phyloP scores from a whole-genome alignment of 805 yeast genomes.

The Blastobotrys chiropterorum region DNA sequence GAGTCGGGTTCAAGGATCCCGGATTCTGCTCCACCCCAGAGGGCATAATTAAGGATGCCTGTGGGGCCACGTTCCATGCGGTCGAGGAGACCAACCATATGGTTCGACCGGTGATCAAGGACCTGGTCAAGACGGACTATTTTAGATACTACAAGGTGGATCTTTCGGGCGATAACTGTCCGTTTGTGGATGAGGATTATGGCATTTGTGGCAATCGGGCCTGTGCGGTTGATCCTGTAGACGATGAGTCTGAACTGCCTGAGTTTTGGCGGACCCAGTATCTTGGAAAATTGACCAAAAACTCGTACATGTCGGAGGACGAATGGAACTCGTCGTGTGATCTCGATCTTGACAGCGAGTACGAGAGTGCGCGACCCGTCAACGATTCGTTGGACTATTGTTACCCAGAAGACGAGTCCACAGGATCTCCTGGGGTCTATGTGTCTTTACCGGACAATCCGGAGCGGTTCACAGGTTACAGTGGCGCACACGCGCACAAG shows the following conservation, averaged over 20 bases:
- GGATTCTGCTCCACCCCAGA: slow-evolving; percentile 7
- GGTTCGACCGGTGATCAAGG: slow-evolving; percentile 50
- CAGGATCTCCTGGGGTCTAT: slow-evolving; percentile 46
- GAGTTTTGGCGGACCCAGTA: slow-evolving; percentile 70
- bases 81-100: slow-evolving; percentile 46
- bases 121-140: slow-evolving; percentile 66
- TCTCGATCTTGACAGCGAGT: slow-evolving; percentile 33
- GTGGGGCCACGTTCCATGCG: slow-evolving; percentile 32
- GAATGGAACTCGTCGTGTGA: slow-evolving; percentile 13
- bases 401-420: slow-evolving; percentile 37
- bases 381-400: slow-evolving; percentile 29
- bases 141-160: slow-evolving; percentile 85
- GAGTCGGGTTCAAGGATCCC: slow-evolving; percentile 9
- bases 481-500: slow-evolving; percentile 84
- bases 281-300: slow-evolving; percentile 47
- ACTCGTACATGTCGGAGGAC: slow-evolving; percentile 26
- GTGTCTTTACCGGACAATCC: slow-evolving; percentile 86
- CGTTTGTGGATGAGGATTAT: slow-evolving; percentile 71
- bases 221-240: slow-evolving; percentile 84
- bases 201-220: slow-evolving; percentile 83
- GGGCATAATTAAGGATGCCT: slow-evolving; percentile 20
- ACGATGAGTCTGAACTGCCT: slow-evolving; percentile 64
- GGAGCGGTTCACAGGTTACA: slow-evolving; percentile 94
- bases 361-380: slow-evolving; percentile 12
- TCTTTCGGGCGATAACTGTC: slow-evolving; percentile 63